These are phyloP conservation scores for Parsonsia alboflavescens DNA, from an alignment of 257 asterid genomes.

Conservation along the genomic window DNA sequence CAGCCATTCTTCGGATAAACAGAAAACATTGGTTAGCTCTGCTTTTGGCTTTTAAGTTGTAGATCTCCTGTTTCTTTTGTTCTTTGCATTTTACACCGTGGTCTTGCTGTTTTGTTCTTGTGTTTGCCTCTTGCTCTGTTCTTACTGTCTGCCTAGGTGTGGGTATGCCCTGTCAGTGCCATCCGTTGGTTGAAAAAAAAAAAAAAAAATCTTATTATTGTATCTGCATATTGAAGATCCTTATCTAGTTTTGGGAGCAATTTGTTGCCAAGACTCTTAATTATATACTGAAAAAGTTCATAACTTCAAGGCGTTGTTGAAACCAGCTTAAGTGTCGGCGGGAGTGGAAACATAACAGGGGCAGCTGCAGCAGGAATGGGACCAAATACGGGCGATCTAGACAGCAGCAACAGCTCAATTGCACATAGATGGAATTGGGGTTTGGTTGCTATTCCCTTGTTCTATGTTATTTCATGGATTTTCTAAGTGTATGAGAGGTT, in stretches of 20 bases:
- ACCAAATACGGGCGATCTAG: constrained; percentile 30
- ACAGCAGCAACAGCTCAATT: constrained; percentile 24
- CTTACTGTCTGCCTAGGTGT: neutral
- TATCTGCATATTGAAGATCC: neutral
- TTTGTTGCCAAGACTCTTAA: neutral
- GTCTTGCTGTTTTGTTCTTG: neutral
- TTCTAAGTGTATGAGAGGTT: constrained; percentile 16
- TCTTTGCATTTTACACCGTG: neutral
- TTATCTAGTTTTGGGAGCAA: neutral
- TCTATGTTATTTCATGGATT: constrained; percentile 20
- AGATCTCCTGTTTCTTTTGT: neutral
- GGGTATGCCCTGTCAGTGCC: neutral
- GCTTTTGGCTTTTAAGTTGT: neutral
- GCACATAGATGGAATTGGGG: constrained; percentile 18
- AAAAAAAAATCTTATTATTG: too few relatives aligned
- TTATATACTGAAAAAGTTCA: neutral
- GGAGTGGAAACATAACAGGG: constrained; percentile 36
- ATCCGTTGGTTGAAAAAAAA: neutral
- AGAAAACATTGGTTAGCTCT: neutral
- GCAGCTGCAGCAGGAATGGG: constrained; percentile 22
- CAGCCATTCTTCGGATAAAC: neutral
- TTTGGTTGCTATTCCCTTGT: constrained; percentile 19
- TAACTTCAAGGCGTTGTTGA: neutral
- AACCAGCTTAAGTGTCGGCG: constrained; percentile 40
- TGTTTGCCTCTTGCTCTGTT: neutral